phyloP scores from a whole-genome alignment of 1,139 yeast genomes.

The Scheffersomyces cryptocercus region DNA sequence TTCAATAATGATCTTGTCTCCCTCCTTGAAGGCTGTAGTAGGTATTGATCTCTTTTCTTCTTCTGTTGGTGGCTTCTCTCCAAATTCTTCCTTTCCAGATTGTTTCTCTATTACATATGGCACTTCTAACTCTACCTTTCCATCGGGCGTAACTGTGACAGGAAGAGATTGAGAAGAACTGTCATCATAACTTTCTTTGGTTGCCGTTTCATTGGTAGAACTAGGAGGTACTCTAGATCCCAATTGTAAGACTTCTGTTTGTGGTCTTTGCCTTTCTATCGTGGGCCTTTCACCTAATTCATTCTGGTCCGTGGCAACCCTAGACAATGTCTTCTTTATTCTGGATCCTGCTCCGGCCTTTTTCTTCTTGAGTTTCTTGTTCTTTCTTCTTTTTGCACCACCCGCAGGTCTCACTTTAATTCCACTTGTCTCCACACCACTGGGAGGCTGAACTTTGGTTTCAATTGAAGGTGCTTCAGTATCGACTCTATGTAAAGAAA shows the following conservation, averaged over 20 bases:
- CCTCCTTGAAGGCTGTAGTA: conserved; percentile 72
- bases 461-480: conserved; percentile 30
- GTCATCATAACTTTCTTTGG: conserved; percentile 11
- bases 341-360: conserved; percentile 27
- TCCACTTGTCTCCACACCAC: conserved; percentile 63
- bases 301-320: conserved; percentile 21
- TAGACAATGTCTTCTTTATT: conserved; percentile 34
- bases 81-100: background rate
- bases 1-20: conserved; percentile 68
- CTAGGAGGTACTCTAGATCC: conserved; percentile 25
- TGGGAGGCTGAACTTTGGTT: conserved; percentile 19
- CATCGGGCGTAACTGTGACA: conserved; percentile 18
- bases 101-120: conserved; percentile 1
- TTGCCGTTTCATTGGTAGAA: conserved; percentile 8
- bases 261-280: conserved; percentile 38
- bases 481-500: conserved; percentile 80
- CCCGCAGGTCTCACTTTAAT: conserved; percentile 78
- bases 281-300: conserved; percentile 14
- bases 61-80: conserved; percentile 2
- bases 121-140: conserved; percentile 3
- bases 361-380: conserved; percentile 37
- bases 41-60: conserved; percentile 11
- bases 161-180: conserved; percentile 7
- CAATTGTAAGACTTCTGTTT: conserved; percentile 43
- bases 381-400: conserved; percentile 59